Evolutionary conservation across 495 filamentous ascomycete species (phyloP).

Genomic region (Letharia columbiana): DNA sequence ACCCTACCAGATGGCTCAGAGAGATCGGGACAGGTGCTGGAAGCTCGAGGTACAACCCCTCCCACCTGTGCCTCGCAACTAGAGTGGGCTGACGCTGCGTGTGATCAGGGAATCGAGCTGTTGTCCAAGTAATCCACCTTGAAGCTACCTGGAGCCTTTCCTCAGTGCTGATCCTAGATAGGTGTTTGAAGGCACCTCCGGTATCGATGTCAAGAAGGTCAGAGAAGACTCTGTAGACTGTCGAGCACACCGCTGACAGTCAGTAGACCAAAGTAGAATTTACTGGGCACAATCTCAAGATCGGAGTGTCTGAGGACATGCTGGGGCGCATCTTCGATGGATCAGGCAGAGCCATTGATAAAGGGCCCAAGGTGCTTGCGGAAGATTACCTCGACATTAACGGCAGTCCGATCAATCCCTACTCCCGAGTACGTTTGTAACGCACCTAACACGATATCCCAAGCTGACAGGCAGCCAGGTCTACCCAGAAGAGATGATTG

Average conservation of each 20-base stretch:
- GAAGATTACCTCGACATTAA: conserved; percentile 99
- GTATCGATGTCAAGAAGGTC: conserved; percentile 98
- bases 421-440: conserved; percentile 63
- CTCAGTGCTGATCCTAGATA: conserved; percentile 31
- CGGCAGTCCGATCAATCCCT: conserved; percentile 97
- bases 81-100: conserved; percentile 6
- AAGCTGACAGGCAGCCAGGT: conserved; percentile 45
- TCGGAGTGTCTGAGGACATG: conserved; percentile 99
- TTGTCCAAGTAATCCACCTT: conserved; percentile 63
- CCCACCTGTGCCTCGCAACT: not conserved
- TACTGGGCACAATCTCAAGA: conserved; percentile 90
- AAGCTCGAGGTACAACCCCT: conserved; percentile 71
- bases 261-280: conserved; percentile 88
- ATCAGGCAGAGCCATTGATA: conserved; percentile 93
- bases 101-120: conserved; percentile 68
- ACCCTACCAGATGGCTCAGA: conserved; percentile 93
- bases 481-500: conserved; percentile 99
- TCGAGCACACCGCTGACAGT: conserved; percentile 24
- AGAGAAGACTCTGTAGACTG: conserved; percentile 11
- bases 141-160: not conserved
- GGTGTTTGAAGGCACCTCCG: conserved; percentile 96
- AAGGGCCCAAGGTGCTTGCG: conserved; percentile 94
- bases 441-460: not conserved
- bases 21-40: conserved; percentile 89
- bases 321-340: conserved; percentile 97